Percentiles rank a stretch among this genome's conserved stretches.
phyloP scores from a whole-genome alignment of 106 monocot species.

The Ottelia alismoides region DNA sequence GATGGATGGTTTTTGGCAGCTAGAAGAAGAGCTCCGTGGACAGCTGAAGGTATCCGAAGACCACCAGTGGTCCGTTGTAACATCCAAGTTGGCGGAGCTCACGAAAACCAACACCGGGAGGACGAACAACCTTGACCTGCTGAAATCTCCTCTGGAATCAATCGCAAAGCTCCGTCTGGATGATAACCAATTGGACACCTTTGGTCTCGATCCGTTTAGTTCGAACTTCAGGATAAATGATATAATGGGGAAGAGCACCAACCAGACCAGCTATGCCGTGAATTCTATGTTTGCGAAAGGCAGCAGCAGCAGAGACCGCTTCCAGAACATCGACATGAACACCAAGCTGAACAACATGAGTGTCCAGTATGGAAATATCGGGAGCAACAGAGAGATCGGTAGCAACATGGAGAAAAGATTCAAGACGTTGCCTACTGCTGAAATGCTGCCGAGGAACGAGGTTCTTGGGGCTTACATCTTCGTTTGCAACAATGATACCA shows the following conservation, averaged over 20 bases:
- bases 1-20: constrained; percentile 77
- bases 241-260: constrained; percentile 21
- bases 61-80: constrained; percentile 62
- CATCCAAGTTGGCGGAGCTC: constrained; percentile 65
- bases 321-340: constrained; percentile 11
- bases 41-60: constrained; percentile 71
- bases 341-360: constrained; percentile 47
- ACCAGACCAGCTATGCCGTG: constrained; percentile 26
- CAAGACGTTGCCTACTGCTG: constrained; percentile 57
- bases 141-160: constrained; percentile 20
- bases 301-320: constrained; percentile 6
- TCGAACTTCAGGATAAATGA: constrained; percentile 61
- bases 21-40: constrained; percentile 66
- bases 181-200: constrained; percentile 32
- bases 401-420: constrained; percentile 44
- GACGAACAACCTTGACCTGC: constrained; percentile 50
- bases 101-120: constrained; percentile 33
- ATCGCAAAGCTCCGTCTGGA: constrained; percentile 50
- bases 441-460: constrained; percentile 76
- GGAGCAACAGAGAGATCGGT: constrained; percentile 7
- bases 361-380: constrained; percentile 16
- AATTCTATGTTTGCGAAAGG: constrained; percentile 35
- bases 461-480: constrained; percentile 74
- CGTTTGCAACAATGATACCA: constrained; percentile 86
- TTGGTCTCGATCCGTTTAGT: constrained; percentile 41